Percentiles rank a stretch among this genome's conserved stretches.
phyloP scores from a whole-genome alignment of 495 filamentous ascomycete genomes.

The Neurospora tetrasperma region DNA sequence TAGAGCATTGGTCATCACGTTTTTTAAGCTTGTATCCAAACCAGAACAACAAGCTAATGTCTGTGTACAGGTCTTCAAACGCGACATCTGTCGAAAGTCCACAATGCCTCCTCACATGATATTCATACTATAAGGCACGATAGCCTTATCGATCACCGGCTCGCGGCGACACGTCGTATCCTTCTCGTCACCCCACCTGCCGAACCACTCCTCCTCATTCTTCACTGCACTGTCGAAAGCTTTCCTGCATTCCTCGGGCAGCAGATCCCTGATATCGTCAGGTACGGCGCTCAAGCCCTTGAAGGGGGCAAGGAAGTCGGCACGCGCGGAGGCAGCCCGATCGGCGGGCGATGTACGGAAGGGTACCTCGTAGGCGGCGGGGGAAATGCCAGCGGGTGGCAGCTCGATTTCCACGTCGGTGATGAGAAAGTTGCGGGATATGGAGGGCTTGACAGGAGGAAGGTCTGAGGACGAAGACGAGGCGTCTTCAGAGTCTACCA shows the following conservation, averaged over 20 bases:
- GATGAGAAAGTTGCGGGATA: constrained; percentile 66
- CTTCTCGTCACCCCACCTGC: constrained; percentile 55
- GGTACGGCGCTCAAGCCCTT: constrained; percentile 55
- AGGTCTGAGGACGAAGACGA: constrained; percentile 38
- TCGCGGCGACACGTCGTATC: constrained; percentile 32
- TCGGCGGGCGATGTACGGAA: constrained; percentile 25
- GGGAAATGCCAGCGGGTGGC: constrained; percentile 34
- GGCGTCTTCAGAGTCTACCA: constrained; percentile 26
- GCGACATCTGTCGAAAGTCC: background rate
- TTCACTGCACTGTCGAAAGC: constrained; percentile 55
- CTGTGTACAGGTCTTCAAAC: background rate
- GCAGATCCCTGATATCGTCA: constrained; percentile 55
- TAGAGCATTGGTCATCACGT: background rate
- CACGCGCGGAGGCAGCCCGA: constrained; percentile 7
- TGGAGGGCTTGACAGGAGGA: constrained; percentile 49
- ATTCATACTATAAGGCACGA: constrained; percentile 36
- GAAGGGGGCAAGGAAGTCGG: constrained; percentile 43
- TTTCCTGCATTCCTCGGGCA: constrained; percentile 60
- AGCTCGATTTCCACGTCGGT: constrained; percentile 58
- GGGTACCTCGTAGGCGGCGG: constrained; percentile 37
- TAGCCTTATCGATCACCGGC: constrained; percentile 46
- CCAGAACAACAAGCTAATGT: background rate
- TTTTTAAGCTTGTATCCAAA: background rate
- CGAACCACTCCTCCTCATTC: constrained; percentile 61
- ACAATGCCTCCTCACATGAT: background rate